Conservation (phyloP, 345 rosid genomes). For the Salix dunnii region DNA sequence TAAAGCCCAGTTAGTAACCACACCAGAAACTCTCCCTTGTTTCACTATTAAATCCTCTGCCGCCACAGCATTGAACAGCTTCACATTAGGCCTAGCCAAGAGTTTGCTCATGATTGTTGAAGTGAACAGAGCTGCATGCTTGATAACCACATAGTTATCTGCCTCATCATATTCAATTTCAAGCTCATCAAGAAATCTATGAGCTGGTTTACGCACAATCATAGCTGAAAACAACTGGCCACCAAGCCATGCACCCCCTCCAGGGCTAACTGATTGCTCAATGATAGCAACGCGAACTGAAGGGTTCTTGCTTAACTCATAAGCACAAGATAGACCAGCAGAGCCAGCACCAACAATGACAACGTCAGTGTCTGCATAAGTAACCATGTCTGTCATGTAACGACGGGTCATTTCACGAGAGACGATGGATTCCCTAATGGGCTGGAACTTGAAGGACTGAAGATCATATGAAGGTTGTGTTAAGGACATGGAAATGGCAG, state of each 20-base stretch:
- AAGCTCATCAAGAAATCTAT: conserved; percentile 68
- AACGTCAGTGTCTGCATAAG: conserved; percentile 26
- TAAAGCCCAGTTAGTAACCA: conserved; percentile 95
- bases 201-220: conserved; percentile 93
- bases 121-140: conserved; percentile 84
- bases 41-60: conserved; percentile 89
- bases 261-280: conserved; percentile 27
- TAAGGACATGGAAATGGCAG: not conserved
- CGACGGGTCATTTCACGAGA: conserved; percentile 27
- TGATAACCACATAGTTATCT: conserved; percentile 71
- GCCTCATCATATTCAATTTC: conserved; percentile 77
- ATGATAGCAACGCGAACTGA: conserved; percentile 13
- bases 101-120: conserved; percentile 97
- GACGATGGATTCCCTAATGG: conserved; percentile 23
- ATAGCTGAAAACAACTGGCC: conserved; percentile 29
- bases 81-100: conserved; percentile 82
- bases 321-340: conserved; percentile 24
- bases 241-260: conserved; percentile 30
- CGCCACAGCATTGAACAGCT: conserved; percentile 92
- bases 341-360: conserved; percentile 27
- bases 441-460: conserved; percentile 17
- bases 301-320: conserved; percentile 28
- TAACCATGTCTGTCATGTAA: conserved; percentile 27
- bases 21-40: conserved; percentile 68
- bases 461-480: conserved; percentile 13